These are phyloP conservation scores for Stenocarpella maydis DNA, from an alignment of 2,329 filamentous ascomycete genomes.

Conservation along the genomic window DNA sequence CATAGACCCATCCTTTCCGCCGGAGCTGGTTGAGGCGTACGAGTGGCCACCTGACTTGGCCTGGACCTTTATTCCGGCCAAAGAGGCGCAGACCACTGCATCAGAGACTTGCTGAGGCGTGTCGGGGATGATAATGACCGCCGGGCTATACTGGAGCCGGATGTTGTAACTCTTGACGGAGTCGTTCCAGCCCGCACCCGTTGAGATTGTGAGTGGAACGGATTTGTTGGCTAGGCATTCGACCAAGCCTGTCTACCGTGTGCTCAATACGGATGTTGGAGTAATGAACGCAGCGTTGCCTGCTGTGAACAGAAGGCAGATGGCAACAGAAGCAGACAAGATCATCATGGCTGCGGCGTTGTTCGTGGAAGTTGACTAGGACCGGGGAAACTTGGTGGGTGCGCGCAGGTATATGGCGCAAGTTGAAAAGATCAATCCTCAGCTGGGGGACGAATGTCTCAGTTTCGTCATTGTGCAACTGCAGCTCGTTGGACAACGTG, in stretches of 20 bases:
- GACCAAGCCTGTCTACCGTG: background rate
- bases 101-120: slow-evolving; percentile 61
- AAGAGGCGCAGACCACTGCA: slow-evolving; percentile 64
- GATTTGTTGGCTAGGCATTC: background rate
- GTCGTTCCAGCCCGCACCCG: background rate
- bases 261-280: background rate
- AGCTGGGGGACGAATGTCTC: slow-evolving; percentile 4
- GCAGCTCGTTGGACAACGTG: background rate
- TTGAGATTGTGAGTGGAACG: background rate
- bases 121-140: slow-evolving; percentile 56
- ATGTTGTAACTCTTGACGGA: slow-evolving; percentile 6
- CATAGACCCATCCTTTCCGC: slow-evolving; percentile 51
- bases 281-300: background rate
- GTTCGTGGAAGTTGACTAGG: too few species aligned
- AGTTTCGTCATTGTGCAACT: background rate
- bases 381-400: too few species aligned
- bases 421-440: background rate
- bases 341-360: background rate
- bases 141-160: slow-evolving; percentile 55
- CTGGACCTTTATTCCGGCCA: slow-evolving; percentile 62
- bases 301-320: background rate
- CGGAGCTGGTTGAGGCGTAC: slow-evolving; percentile 50
- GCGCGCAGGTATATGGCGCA: too few species aligned
- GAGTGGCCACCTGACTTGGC: slow-evolving; percentile 71
- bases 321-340: background rate